Base-by-base conservation (phyloP, 2,329 filamentous ascomycete species). In the Onygenales sp. region DNA sequence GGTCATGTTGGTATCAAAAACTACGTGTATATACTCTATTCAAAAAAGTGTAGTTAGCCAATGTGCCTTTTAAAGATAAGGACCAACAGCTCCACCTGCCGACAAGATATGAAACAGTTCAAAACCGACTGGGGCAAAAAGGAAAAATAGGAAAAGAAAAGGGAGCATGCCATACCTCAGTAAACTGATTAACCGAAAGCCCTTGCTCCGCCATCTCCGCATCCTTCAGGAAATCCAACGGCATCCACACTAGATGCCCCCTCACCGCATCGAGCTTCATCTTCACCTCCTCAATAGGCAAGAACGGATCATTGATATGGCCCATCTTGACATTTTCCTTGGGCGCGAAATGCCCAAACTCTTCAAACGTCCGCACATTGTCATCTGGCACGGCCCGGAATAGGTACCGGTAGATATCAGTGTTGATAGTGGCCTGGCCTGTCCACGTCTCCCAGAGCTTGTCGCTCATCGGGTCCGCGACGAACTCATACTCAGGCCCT, bases 191-290 rank as follows among this genome's bases (percentile, higher is more conserved):
- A 42, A 97, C 83, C 70, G 90, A 85, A 69, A 97, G 64, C 0
- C 92, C 91, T 63, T 80, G 82, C 73, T 96, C 91, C 0, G 91
- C 91, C 90, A 97, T 94, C 62, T 88, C 79, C 0, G 85, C 89
- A 58, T 95, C 84, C 62, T 81, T 78, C 65, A 97, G 70, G 66
- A 95, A 97, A 45, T 90, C 82, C 63, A 97, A 69, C n/a, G 90
- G 90, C 84, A 95, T 92, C 88, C 89, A 94, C 6, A 97, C 92
- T 42, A 97, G 69, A 73, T 97, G 92, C 0, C 92, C 92, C 72
- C 83, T 85, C 60, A 97, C 82, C 64, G 85, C 78, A 62, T 89
- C 84, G 49, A 97, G 74, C 68, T 92, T 89, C 59, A 78, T 69
- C 13, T 87, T 79, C 6, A 93, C 83, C 53, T 94, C 85, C 27